These are phyloP conservation scores for Ophiocordyceps robertsii DNA, from an alignment of 2,329 filamentous ascomycete species.

Conservation along the genomic window DNA sequence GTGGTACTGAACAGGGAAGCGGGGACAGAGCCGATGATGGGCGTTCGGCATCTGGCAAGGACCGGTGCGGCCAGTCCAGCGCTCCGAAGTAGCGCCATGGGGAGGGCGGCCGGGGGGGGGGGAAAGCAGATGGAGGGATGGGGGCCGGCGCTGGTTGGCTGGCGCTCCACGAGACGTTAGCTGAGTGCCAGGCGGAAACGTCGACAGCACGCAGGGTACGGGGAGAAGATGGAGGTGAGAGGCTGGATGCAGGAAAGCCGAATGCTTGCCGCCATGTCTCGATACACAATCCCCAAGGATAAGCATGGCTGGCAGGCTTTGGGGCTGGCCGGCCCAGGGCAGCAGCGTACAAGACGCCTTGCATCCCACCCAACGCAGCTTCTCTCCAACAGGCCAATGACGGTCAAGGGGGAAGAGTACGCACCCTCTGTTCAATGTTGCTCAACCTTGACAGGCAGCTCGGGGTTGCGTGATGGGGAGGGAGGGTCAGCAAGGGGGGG, in stretches of 20 bases:
- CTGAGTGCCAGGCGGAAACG: too few species aligned
- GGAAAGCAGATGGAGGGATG: not conserved
- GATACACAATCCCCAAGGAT: not conserved
- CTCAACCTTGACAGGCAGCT: too few species aligned
- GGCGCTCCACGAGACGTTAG: not conserved
- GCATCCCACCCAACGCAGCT: too few species aligned
- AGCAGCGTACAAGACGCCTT: too few species aligned
- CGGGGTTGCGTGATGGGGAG: too few species aligned
- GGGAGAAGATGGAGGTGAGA: not conserved
- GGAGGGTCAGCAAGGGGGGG: too few species aligned
- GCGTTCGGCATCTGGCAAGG: conserved; percentile 9
- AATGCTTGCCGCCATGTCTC: not conserved
- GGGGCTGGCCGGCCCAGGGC: too few species aligned
- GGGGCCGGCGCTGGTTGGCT: not conserved
- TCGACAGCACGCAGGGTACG: not conserved
- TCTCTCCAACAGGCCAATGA: too few species aligned
- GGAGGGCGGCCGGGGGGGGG: not conserved
- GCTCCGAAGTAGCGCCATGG: conserved; percentile 13
- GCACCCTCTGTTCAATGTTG: too few species aligned
- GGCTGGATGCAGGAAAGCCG: too few species aligned
- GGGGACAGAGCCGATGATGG: conserved; percentile 3
- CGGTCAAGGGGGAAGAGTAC: too few species aligned
- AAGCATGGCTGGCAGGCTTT: too few species aligned
- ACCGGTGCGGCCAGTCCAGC: conserved; percentile 10
- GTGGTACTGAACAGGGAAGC: not conserved